A percentile compares a stretch with the other conserved stretches of the same genome.
phyloP scores from a whole-genome alignment of 2,329 filamentous ascomycete species.

The Aureobasidium pullulans region DNA sequence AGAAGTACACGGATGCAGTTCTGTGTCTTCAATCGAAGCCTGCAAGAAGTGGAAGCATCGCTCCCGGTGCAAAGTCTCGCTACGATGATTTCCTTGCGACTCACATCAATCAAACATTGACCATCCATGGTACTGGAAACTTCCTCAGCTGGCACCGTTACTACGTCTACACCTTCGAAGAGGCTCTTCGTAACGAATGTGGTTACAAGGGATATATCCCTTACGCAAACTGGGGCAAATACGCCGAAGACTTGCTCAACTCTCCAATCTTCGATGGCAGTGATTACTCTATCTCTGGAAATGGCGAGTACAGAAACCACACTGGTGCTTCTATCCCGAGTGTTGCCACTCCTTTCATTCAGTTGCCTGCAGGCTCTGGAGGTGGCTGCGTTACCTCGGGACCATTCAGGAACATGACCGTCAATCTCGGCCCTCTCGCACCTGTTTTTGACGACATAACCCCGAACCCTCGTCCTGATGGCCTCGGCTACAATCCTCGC shows the following conservation, averaged over 20 bases:
- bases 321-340: constrained; percentile 29
- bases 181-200: constrained; percentile 35
- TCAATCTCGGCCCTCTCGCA: constrained; percentile 43
- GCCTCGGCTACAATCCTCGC: constrained; percentile 26
- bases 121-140: constrained; percentile 21
- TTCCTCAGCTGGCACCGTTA: constrained; percentile 33
- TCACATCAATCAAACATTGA: constrained; percentile 22
- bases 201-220: constrained; percentile 36
- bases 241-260: constrained; percentile 35
- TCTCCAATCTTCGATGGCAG: constrained; percentile 52
- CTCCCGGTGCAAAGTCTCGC: constrained; percentile 22
- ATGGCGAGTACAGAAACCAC: constrained; percentile 29
- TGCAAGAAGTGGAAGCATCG: constrained; percentile 15
- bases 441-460: constrained; percentile 27
- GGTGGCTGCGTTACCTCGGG: constrained; percentile 47
- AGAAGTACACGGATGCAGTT: constrained; percentile 25
- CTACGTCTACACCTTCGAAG: constrained; percentile 36
- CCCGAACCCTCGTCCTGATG: constrained; percentile 25
- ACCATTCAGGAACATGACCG: constrained; percentile 41
- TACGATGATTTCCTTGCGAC: constrained; percentile 26
- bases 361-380: constrained; percentile 41
- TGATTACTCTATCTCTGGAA: constrained; percentile 33
- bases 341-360: constrained; percentile 18
- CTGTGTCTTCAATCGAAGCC: constrained; percentile 24
- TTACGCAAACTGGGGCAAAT: constrained; percentile 48